Conservation (phyloP, 805 yeast genomes). For the Zygoascus flipseniorum region DNA sequence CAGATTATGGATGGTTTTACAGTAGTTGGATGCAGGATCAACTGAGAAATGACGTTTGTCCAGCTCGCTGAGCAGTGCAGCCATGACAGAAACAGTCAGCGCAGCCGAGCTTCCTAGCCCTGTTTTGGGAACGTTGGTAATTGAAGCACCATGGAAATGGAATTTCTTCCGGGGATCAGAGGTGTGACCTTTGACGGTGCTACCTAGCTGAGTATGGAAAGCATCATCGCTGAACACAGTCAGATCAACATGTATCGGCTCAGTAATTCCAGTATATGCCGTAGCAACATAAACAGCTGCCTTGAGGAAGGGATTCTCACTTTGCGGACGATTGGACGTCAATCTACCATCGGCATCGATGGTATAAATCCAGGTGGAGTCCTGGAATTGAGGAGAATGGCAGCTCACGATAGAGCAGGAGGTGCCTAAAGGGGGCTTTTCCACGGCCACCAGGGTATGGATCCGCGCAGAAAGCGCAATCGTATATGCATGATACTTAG, state of each 20-base stretch:
- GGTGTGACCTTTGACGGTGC: conserved; percentile 17
- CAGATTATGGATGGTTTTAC: conserved; percentile 58
- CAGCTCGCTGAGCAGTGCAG: conserved; percentile 53
- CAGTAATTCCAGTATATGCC: conserved; percentile 39
- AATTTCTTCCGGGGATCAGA: conserved; percentile 30
- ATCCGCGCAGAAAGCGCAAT: conserved; percentile 85
- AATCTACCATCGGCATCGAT: conserved; percentile 14
- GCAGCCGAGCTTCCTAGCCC: conserved; percentile 97
- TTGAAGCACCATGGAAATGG: conserved; percentile 49
- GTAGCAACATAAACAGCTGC: conserved; percentile 50
- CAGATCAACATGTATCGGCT: conserved; percentile 33
- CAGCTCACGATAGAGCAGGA: conserved; percentile 25
- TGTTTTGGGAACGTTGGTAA: conserved; percentile 77
- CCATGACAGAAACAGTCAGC: conserved; percentile 67
- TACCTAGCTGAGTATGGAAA: conserved; percentile 43
- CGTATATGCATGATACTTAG: conserved; percentile 64
- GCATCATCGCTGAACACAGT: conserved; percentile 78
- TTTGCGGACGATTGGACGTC: not conserved
- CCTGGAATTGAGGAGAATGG: conserved; percentile 66
- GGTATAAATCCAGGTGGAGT: conserved; percentile 61
- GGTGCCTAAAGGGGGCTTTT: conserved; percentile 7
- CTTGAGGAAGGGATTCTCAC: conserved; percentile 64
- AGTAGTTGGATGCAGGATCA: conserved; percentile 6
- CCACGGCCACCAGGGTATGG: conserved; percentile 52
- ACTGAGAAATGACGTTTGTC: conserved; percentile 28